Percentiles rank a stretch among this genome's conserved stretches.
Conservation (phyloP, 805 yeast species). For the Komagataella ulmi region DNA sequence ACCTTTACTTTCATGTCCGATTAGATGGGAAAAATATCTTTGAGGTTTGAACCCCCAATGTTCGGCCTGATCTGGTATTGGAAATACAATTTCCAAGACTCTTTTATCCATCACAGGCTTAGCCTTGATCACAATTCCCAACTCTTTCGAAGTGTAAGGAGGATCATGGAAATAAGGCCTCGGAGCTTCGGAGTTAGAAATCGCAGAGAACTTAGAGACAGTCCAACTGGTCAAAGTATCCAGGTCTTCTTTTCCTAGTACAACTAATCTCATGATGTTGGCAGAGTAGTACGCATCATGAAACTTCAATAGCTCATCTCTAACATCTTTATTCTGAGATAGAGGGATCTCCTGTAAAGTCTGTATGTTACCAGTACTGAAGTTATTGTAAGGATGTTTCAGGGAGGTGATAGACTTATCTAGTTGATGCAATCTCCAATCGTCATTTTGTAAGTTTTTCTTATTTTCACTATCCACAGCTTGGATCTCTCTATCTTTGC, state of each 20-base stretch:
- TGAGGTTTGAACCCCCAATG: conserved; percentile 60
- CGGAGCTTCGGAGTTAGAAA: conserved; percentile 37
- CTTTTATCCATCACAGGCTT: conserved; percentile 77
- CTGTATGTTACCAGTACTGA: conserved; percentile 76
- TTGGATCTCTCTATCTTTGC: conserved; percentile 83
- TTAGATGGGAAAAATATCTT: conserved; percentile 60
- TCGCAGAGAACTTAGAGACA: conserved; percentile 43
- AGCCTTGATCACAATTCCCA: conserved; percentile 44
- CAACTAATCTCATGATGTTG: conserved; percentile 77
- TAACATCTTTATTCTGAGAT: conserved; percentile 49
- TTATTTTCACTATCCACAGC: conserved; percentile 96
- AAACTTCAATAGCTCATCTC: conserved; percentile 70
- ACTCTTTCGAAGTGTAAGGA: conserved; percentile 35
- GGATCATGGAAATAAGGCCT: conserved; percentile 30
- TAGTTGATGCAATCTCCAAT: conserved; percentile 80
- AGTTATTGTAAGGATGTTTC: conserved; percentile 73
- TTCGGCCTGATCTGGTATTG: conserved; percentile 61
- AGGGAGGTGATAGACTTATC: conserved; percentile 64
- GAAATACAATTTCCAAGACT: conserved; percentile 52
- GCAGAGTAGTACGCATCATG: conserved; percentile 66
- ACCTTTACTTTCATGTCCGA: conserved; percentile 91
- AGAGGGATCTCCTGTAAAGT: conserved; percentile 65
- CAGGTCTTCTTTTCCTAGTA: conserved; percentile 70
- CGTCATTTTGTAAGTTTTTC: conserved; percentile 81
- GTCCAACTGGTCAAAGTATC: conserved; percentile 67